Evolutionary conservation across 2,329 filamentous ascomycete species (phyloP), one percentile per base, ranked within the genome.

Genomic region (Sarocladium brachiariae): DNA sequence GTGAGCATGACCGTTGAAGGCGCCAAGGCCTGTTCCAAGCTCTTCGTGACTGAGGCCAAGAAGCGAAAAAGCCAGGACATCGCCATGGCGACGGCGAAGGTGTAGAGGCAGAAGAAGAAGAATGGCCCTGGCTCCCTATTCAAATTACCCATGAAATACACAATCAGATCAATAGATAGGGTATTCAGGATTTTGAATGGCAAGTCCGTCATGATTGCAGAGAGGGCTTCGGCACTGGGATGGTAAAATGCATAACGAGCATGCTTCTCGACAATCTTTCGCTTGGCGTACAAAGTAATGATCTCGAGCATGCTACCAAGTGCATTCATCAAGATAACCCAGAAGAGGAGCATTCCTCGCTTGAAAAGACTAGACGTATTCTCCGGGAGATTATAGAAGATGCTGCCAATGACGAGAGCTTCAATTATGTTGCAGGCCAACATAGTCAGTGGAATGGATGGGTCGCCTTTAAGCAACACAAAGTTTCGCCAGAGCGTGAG

Each of bases 61-160:
- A 50, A 38, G 25, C 51, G 47, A 18, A 49, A 53, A 1, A 53
- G 14, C 24, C 18, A 45, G 2, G 47, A 50, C 47, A 93, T 93
- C 55, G 80, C 76, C 60, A 95, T 58, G 0, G 87, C 87, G 1
- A 82, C 83, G 52, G 77, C 64, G 68, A 92, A 89, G 2, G 82
- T 85, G 61, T 92, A 78, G 49, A 96, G 72, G 52, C 89, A 67
- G 76, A 89, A 95, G 70, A 89, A 86, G 75, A 96, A 96, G 74
- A 93, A 96, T 0, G 83, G 69, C 2, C 84, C 86, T 0, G 87
- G 72, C 55, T 86, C 82, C 49, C 89, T 78, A 51, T 86, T 80
- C 25, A 96, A 72, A 56, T 90, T 86, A 0, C 87, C 86, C 81
- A 96, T 84, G 68, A 96, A 96, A 70, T 96, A 96, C 2, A 96